Conservation (phyloP, 164 flowering plant genomes). For the Cinnamomum micranthum region DNA sequence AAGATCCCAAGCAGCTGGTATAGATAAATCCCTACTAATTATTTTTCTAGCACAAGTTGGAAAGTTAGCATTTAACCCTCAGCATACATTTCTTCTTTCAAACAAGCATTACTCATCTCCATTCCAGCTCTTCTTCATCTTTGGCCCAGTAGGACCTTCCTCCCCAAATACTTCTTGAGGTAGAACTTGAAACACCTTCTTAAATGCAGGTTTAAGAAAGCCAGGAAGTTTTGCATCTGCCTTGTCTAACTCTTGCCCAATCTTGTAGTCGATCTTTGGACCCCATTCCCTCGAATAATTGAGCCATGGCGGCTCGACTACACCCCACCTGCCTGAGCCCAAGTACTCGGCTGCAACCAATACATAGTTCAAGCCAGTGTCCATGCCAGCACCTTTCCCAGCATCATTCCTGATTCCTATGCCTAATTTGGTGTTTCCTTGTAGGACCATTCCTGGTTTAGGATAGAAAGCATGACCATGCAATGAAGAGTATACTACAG, state of each 20-base stretch:
- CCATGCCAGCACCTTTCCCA: constrained; percentile 30
- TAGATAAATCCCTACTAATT: too few species aligned
- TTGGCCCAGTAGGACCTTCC: constrained; percentile 44
- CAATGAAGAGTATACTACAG: constrained; percentile 35
- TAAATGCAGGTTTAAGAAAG: constrained; percentile 19
- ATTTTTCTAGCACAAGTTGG: too few species aligned
- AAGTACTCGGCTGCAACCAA: constrained; percentile 33
- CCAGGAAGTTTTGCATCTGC: constrained; percentile 20
- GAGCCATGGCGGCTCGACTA: constrained; percentile 34
- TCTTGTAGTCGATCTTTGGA: constrained; percentile 26
- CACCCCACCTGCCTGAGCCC: constrained; percentile 2
- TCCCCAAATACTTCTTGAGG: constrained; percentile 35
- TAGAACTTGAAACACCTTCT: constrained; percentile 15
- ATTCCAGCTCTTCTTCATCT: constrained; percentile 32
- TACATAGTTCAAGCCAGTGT: constrained; percentile 20
- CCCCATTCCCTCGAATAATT: constrained; percentile 32
- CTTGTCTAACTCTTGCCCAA: constrained; percentile 10
- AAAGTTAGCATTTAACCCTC: too few species aligned
- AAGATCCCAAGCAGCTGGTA: too few species aligned
- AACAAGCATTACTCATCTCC: constrained; percentile 26
- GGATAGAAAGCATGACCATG: constrained; percentile 46
- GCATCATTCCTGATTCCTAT: constrained; percentile 51
- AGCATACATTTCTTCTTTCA: too few species aligned
- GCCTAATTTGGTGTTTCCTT: constrained; percentile 20
- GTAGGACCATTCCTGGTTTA: constrained; percentile 34